phyloP scores from a whole-genome alignment of 306 rosid genomes.

The Ormosia emarginata region DNA sequence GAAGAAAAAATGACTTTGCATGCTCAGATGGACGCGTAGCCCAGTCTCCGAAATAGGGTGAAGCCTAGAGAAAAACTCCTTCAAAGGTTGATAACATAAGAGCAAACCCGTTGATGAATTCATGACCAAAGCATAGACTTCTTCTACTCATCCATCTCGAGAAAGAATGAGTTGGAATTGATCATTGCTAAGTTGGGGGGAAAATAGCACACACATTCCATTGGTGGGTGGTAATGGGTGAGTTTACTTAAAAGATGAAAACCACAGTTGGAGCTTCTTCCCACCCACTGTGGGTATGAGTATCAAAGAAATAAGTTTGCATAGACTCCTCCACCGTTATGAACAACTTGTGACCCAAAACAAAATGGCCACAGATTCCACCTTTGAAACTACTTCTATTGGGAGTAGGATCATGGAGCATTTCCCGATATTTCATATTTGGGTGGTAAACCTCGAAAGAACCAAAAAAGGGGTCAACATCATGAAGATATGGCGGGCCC shows the following conservation, averaged over 20 bases:
- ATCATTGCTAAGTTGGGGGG: neutral
- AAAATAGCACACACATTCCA: constrained; percentile 1
- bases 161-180: neutral
- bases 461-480: neutral
- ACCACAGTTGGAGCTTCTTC: neutral
- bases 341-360: constrained; percentile 1
- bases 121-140: neutral
- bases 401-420: neutral
- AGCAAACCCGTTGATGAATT: neutral
- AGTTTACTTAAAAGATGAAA: neutral
- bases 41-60: neutral
- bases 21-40: neutral
- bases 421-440: neutral
- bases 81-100: neutral
- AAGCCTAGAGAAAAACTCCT: neutral
- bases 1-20: neutral
- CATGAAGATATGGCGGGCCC: neutral
- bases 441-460: neutral
- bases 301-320: neutral
- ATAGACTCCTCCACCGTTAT: no score
- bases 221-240: neutral
- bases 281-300: neutral
- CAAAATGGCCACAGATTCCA: neutral
- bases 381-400: neutral
- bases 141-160: neutral